phyloP scores from a whole-genome alignment of 1,284 basidiomycete genomes.

The Megacollybia platyphylla region DNA sequence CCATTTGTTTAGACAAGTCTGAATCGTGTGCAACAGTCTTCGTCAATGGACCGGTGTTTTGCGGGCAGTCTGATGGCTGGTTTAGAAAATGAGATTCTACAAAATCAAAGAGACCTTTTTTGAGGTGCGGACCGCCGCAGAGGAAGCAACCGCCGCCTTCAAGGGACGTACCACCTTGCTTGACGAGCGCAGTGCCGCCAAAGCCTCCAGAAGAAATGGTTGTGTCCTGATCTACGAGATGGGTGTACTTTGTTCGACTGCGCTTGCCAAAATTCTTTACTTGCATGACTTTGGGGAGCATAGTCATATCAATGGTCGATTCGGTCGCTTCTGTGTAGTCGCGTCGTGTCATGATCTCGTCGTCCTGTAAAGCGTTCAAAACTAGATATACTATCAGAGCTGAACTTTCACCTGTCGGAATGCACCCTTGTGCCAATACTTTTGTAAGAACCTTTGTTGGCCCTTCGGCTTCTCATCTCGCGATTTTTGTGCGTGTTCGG shows the following conservation, averaged over 20 bases:
- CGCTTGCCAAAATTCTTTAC: slow-evolving; percentile 94
- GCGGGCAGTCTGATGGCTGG: slow-evolving; percentile 38
- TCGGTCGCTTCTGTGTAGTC: slow-evolving; percentile 87
- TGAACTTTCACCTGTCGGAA: slow-evolving; percentile 73
- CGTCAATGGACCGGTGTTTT: slow-evolving; percentile 26
- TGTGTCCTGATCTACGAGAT: slow-evolving; percentile 92
- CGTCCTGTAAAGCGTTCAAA: slow-evolving; percentile 44
- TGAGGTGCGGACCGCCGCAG: slow-evolving; percentile 85
- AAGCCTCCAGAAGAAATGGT: slow-evolving; percentile 51
- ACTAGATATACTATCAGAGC: slow-evolving; percentile 2
- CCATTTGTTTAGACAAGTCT: slow-evolving; percentile 26
- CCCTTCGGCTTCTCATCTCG: slow-evolving; percentile 81
- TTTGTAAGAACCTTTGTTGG: slow-evolving; percentile 88
- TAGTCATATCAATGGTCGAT: slow-evolving; percentile 73
- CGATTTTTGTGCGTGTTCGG: slow-evolving; percentile 71
- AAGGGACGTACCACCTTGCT: slow-evolving; percentile 40
- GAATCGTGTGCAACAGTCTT: slow-evolving; percentile 13
- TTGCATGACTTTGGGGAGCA: slow-evolving; percentile 93
- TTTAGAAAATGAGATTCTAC: slow-evolving; percentile 13
- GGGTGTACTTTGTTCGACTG: slow-evolving; percentile 89
- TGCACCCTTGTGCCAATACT: slow-evolving; percentile 99
- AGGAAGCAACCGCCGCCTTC: slow-evolving; percentile 73
- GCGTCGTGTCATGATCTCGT: slow-evolving; percentile 73
- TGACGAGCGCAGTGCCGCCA: slow-evolving; percentile 48
- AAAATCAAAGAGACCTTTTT: slow-evolving; percentile 47